Conservation (phyloP, 805 yeast species). For the Wickerhamiella siamensis region DNA sequence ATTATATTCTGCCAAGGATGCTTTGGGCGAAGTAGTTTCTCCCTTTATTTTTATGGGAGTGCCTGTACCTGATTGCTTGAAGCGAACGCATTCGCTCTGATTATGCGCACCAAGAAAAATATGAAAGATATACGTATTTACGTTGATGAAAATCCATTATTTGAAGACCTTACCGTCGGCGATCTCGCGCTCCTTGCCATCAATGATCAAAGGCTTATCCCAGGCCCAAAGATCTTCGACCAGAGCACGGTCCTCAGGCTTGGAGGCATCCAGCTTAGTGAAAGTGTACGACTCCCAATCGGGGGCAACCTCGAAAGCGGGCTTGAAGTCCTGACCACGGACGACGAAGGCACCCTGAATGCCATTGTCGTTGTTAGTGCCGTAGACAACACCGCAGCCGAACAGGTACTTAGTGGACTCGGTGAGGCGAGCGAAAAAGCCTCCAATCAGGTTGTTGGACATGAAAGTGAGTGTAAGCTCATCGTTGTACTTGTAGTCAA, state of each 20-base stretch:
- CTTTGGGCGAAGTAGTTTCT: slow-evolving; percentile 1
- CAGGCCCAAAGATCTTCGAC: slow-evolving; percentile 91
- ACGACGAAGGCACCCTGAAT: slow-evolving; percentile 87
- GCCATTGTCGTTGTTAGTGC: slow-evolving; percentile 98
- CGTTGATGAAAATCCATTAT: slow-evolving; percentile 28
- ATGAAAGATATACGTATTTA: neutral
- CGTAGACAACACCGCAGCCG: slow-evolving; percentile 88
- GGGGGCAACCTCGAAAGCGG: slow-evolving; percentile 97
- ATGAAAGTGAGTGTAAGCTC: slow-evolving; percentile 93
- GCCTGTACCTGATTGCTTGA: slow-evolving; percentile 7
- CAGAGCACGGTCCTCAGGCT: slow-evolving; percentile 63
- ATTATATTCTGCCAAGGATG: slow-evolving; percentile 3
- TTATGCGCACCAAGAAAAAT: no score
- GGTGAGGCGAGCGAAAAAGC: slow-evolving; percentile 88
- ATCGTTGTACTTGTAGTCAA: slow-evolving; percentile 93
- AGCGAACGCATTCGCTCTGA: slow-evolving; percentile 5
- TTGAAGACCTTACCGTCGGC: slow-evolving; percentile 97
- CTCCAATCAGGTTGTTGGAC: slow-evolving; percentile 97
- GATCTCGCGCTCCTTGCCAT: slow-evolving; percentile 74
- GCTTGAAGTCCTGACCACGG: slow-evolving; percentile 81
- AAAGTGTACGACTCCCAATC: slow-evolving; percentile 92
- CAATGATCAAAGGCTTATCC: slow-evolving; percentile 80
- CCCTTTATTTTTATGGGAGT: slow-evolving; percentile 10
- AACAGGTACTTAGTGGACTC: slow-evolving; percentile 90
- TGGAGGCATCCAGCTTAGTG: slow-evolving; percentile 69